Evolutionary conservation across 495 filamentous ascomycete species (phyloP).

Genomic region (Aspergillus coremiiformis): DNA sequence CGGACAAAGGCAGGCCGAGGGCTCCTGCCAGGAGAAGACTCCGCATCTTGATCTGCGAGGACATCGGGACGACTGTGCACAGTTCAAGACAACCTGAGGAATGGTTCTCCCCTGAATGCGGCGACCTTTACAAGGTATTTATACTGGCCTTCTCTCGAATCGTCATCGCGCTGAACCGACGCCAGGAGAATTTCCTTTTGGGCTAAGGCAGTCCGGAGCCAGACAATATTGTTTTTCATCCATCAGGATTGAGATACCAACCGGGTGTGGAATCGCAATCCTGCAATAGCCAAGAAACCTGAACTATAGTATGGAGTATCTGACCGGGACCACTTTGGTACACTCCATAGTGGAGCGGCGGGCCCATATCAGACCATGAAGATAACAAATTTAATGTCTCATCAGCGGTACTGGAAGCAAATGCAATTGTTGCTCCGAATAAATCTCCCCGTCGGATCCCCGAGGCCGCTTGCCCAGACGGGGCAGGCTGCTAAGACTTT

Average conservation of each 20-base stretch:
- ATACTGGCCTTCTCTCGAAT: neutral
- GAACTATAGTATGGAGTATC: too few species aligned
- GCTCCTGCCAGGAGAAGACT: neutral
- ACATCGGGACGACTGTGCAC: neutral
- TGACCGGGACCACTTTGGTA: too few species aligned
- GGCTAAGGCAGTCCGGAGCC: neutral
- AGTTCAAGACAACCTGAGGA: neutral
- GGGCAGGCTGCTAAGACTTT: too few species aligned
- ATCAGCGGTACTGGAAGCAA: too few species aligned
- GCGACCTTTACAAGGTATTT: neutral
- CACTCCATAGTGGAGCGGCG: too few species aligned
- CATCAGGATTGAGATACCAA: neutral
- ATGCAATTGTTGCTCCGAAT: neutral
- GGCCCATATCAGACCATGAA: too few species aligned
- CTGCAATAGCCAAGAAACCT: too few species aligned
- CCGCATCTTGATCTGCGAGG: neutral
- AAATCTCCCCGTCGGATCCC: neutral
- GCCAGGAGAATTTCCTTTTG: neutral
- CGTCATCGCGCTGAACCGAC: neutral
- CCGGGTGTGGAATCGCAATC: too few species aligned
- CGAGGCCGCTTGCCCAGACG: neutral
- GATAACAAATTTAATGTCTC: too few species aligned
- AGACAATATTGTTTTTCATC: neutral
- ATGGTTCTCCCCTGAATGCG: neutral
- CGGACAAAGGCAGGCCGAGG: neutral